Base-by-base conservation (phyloP, 768 basidiomycete species). In the Gymnopilus junonius region DNA sequence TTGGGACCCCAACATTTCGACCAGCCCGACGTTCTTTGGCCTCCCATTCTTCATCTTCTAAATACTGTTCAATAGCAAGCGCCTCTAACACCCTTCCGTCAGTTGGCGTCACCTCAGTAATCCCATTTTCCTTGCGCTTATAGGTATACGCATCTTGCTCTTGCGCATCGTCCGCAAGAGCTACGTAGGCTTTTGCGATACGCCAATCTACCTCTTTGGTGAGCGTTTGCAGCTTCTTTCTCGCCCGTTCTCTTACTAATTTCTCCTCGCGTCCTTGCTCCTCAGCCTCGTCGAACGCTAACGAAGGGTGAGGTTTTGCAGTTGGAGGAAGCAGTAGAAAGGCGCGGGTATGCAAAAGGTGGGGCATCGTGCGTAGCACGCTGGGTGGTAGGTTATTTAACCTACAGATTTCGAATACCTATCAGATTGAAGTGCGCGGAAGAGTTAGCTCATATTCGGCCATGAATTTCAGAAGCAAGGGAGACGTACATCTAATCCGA, bases 41-140 rank as follows among this genome's bases (percentile, higher is more conserved):
- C 71, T 91, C 91, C 90, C 90, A 92, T 62, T 90, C 88, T 1
- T 82, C 79, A 64, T 92, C 90, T 51, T 89, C 88, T 59, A 91
- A 69, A 72, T 90, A 92, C 45, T 71, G 77, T 59, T 82, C 82
- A 29, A 89, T 76, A 0, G 89, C 90, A 3, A 83, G 73, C 15
- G 73, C 79, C 66, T 85, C 87, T 57, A 87, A 43, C 56, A 67
- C 58, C 35, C 32, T 56, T 31, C 39, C 39, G 51, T 31, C 63
- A 61, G 65, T 57, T 65, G 63, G 31, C 42, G 32, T 31, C 1
- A 11, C 27, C 10, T 25, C 31, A 58, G 58, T 23, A 32, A 12
- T 59, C 61, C 70, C 63, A 59, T 50, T 50, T 70, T 74, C 78
- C 73, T 75, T 77, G 21, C 61, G 69, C 71, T 73, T 83, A 71